A percentile compares a stretch with the other conserved stretches of the same genome.
Conservation (phyloP, 2,329 filamentous ascomycete species). For the Pyrenochaeta sp. region DNA sequence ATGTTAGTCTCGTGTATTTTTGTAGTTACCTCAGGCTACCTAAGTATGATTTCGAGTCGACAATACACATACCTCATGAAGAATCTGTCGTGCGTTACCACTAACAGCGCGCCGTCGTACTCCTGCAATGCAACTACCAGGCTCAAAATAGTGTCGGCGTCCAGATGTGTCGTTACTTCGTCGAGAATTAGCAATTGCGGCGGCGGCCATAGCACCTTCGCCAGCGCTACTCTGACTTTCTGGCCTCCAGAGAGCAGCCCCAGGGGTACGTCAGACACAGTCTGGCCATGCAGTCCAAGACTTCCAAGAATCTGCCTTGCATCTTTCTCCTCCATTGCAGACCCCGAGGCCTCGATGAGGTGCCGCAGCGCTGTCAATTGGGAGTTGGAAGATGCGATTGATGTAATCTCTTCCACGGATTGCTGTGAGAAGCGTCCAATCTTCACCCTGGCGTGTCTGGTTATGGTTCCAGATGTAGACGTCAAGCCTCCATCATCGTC, state of each 20-base stretch:
- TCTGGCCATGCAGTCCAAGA: constrained; percentile 73
- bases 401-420: constrained; percentile 73
- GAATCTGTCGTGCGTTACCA: constrained; percentile 85
- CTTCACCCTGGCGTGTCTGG: constrained; percentile 71
- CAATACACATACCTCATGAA: constrained; percentile 66
- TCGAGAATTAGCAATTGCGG: constrained; percentile 80
- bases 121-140: constrained; percentile 69
- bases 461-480: constrained; percentile 68
- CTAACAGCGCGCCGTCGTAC: constrained; percentile 77
- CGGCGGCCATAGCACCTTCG: constrained; percentile 70
- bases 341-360: constrained; percentile 63
- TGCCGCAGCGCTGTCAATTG: constrained; percentile 70
- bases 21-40: constrained; percentile 6
- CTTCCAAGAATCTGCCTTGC: constrained; percentile 71
- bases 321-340: constrained; percentile 69
- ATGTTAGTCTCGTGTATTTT: constrained; percentile 9
- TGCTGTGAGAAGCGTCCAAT: constrained; percentile 83
- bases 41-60: constrained; percentile 1
- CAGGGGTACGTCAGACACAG: constrained; percentile 76
- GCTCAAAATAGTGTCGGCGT: constrained; percentile 80
- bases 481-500: constrained; percentile 45
- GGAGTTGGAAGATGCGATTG: constrained; percentile 59
- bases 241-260: constrained; percentile 81
- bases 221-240: constrained; percentile 69
- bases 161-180: constrained; percentile 85